Evolutionary conservation across 345 rosid species (phyloP), one percentile per base, ranked within the genome.

Genomic region (Salix dunnii): DNA sequence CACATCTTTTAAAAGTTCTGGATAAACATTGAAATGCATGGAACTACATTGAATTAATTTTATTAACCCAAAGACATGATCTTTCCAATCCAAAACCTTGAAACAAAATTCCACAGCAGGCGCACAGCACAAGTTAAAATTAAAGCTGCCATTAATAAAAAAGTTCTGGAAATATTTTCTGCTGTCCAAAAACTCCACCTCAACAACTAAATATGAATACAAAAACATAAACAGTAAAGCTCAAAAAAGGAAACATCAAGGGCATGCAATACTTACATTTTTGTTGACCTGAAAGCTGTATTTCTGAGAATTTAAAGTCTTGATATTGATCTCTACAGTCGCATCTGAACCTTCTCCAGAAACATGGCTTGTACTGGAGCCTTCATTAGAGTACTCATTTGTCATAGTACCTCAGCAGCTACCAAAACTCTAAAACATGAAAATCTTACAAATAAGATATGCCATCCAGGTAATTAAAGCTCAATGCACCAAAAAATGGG

Each of bases 221-320:
- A 68, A 42, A 20, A 68, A 21, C 16, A 40, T 25, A 18, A 40
- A 28, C 6, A 58, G n/a, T 40, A 10, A 20, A 31, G 53, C 36
- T 66, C 9, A 14, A 25, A 11, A 73, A 25, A 30, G 65, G 8
- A 51, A 67, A 25, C 16, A 31, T 21, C 13, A 33, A 35, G 23
- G 58, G 23, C 81, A 67, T 51, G 71, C 2, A 66, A 63, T 66
- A 64, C 92, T 91, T 84, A 96, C 99, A 74, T 89, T 90, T 84
- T 84, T 91, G 60, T 92, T 83, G 75, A 88, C 97, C 74, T 74
- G 84, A 79, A 96, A 92, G 79, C 85, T 86, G 74, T 83, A 86
- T 27, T 87, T 87, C 81, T 80, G 92, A 16, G 99, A 96, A 76
- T 94, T 97, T 55, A 93, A 77, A 12, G 99, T 96, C 89, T 93